phyloP scores from a whole-genome alignment of 805 yeast genomes.

The Spathaspora gorwiae region DNA sequence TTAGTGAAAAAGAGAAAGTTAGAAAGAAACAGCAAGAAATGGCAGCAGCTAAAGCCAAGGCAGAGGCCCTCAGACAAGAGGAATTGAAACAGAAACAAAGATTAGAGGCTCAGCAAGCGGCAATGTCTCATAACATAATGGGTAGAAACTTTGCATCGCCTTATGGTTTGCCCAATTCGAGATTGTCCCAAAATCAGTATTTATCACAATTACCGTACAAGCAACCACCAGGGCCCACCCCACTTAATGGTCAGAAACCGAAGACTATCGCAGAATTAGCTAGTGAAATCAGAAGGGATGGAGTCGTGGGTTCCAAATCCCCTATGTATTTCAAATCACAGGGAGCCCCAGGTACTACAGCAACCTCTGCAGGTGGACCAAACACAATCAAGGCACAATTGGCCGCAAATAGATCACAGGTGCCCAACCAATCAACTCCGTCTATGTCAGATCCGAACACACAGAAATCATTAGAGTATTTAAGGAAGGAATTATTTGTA shows the following conservation, averaged over 20 bases:
- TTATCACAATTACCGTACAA: slow-evolving; percentile 9
- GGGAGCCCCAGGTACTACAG: slow-evolving; percentile 9
- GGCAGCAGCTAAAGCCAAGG: slow-evolving; percentile 56
- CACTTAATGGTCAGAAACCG: slow-evolving; percentile 19
- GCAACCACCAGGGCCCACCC: not conserved
- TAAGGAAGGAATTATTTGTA: slow-evolving; percentile 81
- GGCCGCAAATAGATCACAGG: slow-evolving; percentile 41
- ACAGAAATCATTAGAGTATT: slow-evolving; percentile 68
- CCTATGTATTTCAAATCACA: slow-evolving; percentile 31
- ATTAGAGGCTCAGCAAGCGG: slow-evolving; percentile 24
- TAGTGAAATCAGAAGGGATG: slow-evolving; percentile 36
- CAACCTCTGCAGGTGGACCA: slow-evolving; percentile 7
- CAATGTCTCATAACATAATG: slow-evolving; percentile 15
- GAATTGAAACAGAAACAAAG: slow-evolving; percentile 46
- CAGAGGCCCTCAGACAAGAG: slow-evolving; percentile 49
- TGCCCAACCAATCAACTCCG: slow-evolving; percentile 13
- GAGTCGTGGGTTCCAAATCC: slow-evolving; percentile 21
- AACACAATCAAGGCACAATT: slow-evolving; percentile 42
- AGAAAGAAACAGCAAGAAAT: slow-evolving; percentile 60
- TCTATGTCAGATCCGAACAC: slow-evolving; percentile 6
- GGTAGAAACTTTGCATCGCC: slow-evolving; percentile 23
- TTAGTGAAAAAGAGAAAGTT: slow-evolving; percentile 74
- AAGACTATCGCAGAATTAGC: slow-evolving; percentile 41
- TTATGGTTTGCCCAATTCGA: slow-evolving; percentile 21
- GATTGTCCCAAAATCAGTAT: slow-evolving; percentile 14